phyloP scores from a whole-genome alignment of 768 basidiomycete species.

The Tephrocybe sp. region DNA sequence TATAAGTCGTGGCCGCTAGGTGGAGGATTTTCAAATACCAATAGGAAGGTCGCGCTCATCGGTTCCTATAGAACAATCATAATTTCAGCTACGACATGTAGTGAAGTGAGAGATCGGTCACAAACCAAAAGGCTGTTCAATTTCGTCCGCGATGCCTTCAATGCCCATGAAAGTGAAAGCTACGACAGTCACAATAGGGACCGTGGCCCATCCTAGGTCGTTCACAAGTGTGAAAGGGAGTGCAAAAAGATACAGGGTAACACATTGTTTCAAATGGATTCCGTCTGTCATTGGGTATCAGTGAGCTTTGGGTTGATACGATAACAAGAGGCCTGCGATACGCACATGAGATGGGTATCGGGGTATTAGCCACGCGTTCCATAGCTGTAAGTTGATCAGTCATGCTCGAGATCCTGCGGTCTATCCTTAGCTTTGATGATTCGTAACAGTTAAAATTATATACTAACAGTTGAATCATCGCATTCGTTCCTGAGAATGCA shows the following conservation, averaged over 20 bases:
- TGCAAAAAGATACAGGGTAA: conserved; percentile 89
- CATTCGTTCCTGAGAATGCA: conserved; percentile 61
- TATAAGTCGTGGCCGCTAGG: too few relatives aligned
- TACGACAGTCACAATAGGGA: conserved; percentile 84
- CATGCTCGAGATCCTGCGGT: conserved; percentile 69
- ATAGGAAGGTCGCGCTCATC: conserved; percentile 74
- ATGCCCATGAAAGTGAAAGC: conserved; percentile 93
- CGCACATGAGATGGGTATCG: conserved; percentile 76
- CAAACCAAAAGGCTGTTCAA: conserved; percentile 92
- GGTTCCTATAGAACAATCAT: conserved; percentile 42
- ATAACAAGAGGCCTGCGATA: conserved; percentile 5
- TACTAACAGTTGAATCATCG: conserved; percentile 65
- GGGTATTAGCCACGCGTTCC: conserved; percentile 91
- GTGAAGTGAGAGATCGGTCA: conserved; percentile 4
- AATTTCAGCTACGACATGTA: neutral
- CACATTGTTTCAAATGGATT: conserved; percentile 93
- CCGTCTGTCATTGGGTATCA: conserved; percentile 50
- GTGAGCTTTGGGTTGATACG: neutral
- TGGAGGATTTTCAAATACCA: conserved; percentile 44
- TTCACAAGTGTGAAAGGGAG: conserved; percentile 85
- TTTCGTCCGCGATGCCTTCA: conserved; percentile 93
- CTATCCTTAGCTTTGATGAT: conserved; percentile 3
- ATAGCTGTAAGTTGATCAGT: conserved; percentile 83
- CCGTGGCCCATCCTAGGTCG: conserved; percentile 79
- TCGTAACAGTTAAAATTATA: neutral